Base-by-base conservation (phyloP, 495 filamentous ascomycete species). In the Peziza echinospora region DNA sequence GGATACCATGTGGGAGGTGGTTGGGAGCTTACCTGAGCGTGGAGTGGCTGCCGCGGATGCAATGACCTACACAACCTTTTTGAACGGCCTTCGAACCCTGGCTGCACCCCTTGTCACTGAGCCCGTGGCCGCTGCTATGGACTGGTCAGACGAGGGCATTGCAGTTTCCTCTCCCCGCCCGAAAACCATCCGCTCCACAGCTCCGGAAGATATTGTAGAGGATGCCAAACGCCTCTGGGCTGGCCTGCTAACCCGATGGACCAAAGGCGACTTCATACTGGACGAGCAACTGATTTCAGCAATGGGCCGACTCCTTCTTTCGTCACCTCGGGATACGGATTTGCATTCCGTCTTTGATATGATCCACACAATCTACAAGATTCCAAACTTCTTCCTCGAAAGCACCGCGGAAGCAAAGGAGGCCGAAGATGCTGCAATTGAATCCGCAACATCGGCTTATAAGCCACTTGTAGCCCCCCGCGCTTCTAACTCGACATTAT, bases 221-320 rank as follows among this genome's bases (percentile, higher is more conserved):
- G 64, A 87, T 50, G 80, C 70, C 1, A 73, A 77, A 45, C 63
- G 67, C 9, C 63, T 94, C 21, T 97, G 89, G 89, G 64, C 71
- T n/a, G 82, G 89, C 52, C 65, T 92, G 21, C 60, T 80, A 9
- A 61, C 65, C 17, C 72, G 75, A 43, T 94, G 86, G 86, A 66
- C 63, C 26, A 64, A 68, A 23, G 82, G 76, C 10, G 65, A 74
- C 40, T 47, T 94, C 10, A 50, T 65, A 45, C 63, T 93, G 22
- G 84, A 92, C 53, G 79, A 82, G 51, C 61, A 70, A 34, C 62
- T 93, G 2, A 76, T 85, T 7, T 72, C 69, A 47, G 66, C 81
- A 5, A 86, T 94, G 80, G 83, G 77, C 9, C 65, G 72, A 19
- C 49, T 93, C 2, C 66, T 94, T 5, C 57, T 82, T 17, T 63